Percentiles rank a stretch among this genome's conserved stretches.
phyloP scores from a whole-genome alignment of 2,329 filamentous ascomycete species.

The Alternaria conjuncta region DNA sequence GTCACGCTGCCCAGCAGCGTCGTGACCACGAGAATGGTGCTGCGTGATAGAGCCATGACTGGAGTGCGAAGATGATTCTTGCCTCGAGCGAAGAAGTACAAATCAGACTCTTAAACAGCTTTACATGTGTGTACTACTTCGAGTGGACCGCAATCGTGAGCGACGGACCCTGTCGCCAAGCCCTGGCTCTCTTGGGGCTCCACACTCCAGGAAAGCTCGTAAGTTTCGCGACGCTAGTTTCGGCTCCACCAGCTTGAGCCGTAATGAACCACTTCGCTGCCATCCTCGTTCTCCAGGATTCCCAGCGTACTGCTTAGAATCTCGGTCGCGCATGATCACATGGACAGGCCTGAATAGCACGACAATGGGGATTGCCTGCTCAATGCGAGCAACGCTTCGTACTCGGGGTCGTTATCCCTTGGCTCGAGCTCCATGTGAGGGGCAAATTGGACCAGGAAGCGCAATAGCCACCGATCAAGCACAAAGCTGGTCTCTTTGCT shows the following conservation, averaged over 20 bases:
- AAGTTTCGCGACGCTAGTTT: slow-evolving; percentile 30
- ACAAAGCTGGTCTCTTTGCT: slow-evolving; percentile 36
- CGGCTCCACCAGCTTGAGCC: neutral
- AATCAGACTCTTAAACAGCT: slow-evolving; percentile 1
- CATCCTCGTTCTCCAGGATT: neutral
- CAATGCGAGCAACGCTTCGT: slow-evolving; percentile 29
- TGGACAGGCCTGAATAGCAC: slow-evolving; percentile 25
- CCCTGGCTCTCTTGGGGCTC: slow-evolving; percentile 6
- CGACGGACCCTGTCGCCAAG: neutral
- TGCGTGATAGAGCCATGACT: slow-evolving; percentile 17
- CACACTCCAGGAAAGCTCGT: slow-evolving; percentile 14
- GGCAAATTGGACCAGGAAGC: slow-evolving; percentile 34
- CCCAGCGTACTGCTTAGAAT: neutral
- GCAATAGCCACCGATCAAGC: slow-evolving; percentile 31
- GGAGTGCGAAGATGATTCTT: neutral
- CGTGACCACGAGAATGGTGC: slow-evolving; percentile 15
- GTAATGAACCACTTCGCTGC: neutral
- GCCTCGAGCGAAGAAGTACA: neutral
- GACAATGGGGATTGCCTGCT: slow-evolving; percentile 32
- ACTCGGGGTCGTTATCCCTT: slow-evolving; percentile 33
- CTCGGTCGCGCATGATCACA: neutral
- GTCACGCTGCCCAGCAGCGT: slow-evolving; percentile 19
- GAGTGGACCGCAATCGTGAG: neutral
- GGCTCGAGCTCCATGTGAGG: slow-evolving; percentile 36
- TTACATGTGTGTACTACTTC: slow-evolving; percentile 1